Evolutionary conservation across 176 grass and related monocot genomes (phyloP), one percentile per base, ranked within the genome.

Genomic region (Urochloa ruziziensis): DNA sequence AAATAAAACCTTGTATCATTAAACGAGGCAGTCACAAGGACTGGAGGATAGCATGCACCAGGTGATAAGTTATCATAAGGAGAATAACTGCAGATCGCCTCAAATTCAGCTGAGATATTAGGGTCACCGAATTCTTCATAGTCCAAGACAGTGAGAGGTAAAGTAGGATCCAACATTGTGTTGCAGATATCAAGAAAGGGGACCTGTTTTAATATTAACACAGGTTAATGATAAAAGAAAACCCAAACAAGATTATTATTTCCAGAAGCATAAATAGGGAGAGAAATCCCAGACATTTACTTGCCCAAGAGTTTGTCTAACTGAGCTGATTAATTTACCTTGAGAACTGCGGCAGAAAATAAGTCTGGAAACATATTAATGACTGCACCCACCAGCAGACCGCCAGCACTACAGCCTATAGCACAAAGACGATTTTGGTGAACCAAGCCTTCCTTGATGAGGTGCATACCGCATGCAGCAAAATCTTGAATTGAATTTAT

Each of bases 171-270:
- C 85, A 96, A 77, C 91, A 96, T 89, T 53, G 91, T 92, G 81
- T 92, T 96, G 82, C 91, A 89, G 75, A 99, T 89, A 90, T 99
- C 96, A 70, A 99, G 89, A 90, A 98, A 95, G 62, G 96, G 96
- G 2, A 96, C 91, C 93, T 99, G 81, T 79, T 82, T 84, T 81
- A 57, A 81, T 32, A 72, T 24, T 47, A 85, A 85, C 61, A n/a
- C 52, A 75, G 61, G 29, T 77, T 47, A 74, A 32, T 57, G 11
- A 58, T 83, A 75, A 39, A 40, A 51, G 13, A 78, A 75, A 82
- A 28, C 4, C 16, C 29, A 51, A 19, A 13, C 9, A 78, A 8
- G 32, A 27, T 40, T 54, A 65, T 14, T 63, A 30, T 39, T 42
- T 72, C 56, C 27, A 89, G 15, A 71, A 82, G 30, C n/a, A n/a